Evolutionary conservation across 495 filamentous ascomycete species (phyloP).

Genomic region (Hypoxylon perforatum): DNA sequence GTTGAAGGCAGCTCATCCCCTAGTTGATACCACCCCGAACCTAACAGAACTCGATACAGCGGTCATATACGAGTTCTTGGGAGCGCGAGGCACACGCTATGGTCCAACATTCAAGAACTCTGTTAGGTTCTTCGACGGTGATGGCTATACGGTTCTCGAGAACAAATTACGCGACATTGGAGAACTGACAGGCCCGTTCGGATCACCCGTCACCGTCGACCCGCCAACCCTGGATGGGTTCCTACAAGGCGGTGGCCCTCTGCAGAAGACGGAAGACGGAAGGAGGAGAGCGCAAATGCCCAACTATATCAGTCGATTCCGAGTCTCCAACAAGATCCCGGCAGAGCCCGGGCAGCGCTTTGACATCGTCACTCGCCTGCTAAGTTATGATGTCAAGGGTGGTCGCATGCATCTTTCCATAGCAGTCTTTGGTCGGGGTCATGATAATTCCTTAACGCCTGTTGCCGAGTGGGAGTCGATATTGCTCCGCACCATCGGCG

Average conservation of each 20-base stretch:
- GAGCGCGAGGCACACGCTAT: conserved; percentile 5
- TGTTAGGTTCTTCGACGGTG: conserved; percentile 4
- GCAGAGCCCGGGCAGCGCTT: conserved; percentile 6
- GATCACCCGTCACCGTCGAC: conserved; percentile 13
- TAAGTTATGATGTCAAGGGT: conserved; percentile 1
- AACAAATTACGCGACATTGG: conserved; percentile 13
- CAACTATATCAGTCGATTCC: conserved; percentile 16
- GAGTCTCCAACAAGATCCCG: conserved; percentile 15
- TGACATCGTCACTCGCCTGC: conserved; percentile 15
- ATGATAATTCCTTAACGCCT: not conserved
- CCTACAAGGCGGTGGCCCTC: conserved; percentile 9
- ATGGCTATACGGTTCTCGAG: conserved; percentile 9
- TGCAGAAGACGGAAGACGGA: conserved; percentile 14
- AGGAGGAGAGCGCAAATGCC: conserved; percentile 13
- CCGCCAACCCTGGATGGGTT: conserved; percentile 13
- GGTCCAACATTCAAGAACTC: conserved; percentile 11
- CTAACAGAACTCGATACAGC: conserved; percentile 4
- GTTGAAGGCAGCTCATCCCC: conserved; percentile 9
- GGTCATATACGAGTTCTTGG: not conserved
- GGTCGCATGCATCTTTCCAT: conserved; percentile 11
- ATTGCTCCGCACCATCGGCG: conserved; percentile 5
- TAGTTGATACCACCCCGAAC: conserved; percentile 3
- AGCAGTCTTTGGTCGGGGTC: conserved; percentile 8
- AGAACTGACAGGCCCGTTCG: not conserved
- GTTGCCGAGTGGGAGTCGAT: conserved; percentile 21